These are phyloP conservation scores for Ashbya aceris DNA, from an alignment of 1,139 yeast species.

Conservation along the genomic window DNA sequence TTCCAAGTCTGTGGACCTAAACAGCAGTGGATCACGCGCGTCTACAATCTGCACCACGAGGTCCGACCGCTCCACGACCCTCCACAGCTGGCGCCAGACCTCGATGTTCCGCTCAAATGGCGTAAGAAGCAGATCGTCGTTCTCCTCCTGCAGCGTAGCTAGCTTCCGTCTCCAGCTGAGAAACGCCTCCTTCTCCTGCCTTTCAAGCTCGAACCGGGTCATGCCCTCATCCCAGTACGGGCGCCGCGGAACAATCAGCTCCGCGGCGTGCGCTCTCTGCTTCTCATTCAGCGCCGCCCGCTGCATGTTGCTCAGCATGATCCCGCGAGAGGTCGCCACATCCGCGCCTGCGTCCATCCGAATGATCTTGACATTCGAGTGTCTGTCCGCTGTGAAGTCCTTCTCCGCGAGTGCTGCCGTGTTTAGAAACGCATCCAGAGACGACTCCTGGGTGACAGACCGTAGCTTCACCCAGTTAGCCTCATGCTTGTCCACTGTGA, in stretches of 20 bases:
- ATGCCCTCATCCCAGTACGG: conserved; percentile 75
- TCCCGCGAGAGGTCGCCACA: conserved; percentile 36
- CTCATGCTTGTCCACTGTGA: conserved; percentile 73
- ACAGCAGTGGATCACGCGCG: conserved; percentile 87
- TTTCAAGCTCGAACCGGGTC: conserved; percentile 69
- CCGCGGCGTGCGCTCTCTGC: conserved; percentile 68
- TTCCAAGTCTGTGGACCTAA: conserved; percentile 84
- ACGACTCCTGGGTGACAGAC: conserved; percentile 90
- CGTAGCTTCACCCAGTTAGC: conserved; percentile 84
- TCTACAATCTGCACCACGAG: conserved; percentile 95
- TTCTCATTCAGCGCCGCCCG: conserved; percentile 51
- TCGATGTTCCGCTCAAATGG: conserved; percentile 96
- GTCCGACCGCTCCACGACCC: conserved; percentile 94
- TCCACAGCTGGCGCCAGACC: conserved; percentile 98
- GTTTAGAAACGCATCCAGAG: conserved; percentile 86
- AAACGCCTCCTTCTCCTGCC: conserved; percentile 84
- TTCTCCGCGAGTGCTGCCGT: conserved; percentile 95
- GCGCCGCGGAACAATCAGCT: conserved; percentile 88
- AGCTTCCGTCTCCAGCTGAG: conserved; percentile 88
- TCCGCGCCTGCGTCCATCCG: conserved; percentile 55
- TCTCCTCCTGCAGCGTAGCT: conserved; percentile 73
- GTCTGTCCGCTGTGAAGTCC: conserved; percentile 88
- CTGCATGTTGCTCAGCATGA: conserved; percentile 58
- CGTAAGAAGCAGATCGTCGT: conserved; percentile 69
- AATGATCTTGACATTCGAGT: conserved; percentile 75